phyloP scores from a whole-genome alignment of 2,329 filamentous ascomycete genomes.

The Pseudogymnoascus sp. region DNA sequence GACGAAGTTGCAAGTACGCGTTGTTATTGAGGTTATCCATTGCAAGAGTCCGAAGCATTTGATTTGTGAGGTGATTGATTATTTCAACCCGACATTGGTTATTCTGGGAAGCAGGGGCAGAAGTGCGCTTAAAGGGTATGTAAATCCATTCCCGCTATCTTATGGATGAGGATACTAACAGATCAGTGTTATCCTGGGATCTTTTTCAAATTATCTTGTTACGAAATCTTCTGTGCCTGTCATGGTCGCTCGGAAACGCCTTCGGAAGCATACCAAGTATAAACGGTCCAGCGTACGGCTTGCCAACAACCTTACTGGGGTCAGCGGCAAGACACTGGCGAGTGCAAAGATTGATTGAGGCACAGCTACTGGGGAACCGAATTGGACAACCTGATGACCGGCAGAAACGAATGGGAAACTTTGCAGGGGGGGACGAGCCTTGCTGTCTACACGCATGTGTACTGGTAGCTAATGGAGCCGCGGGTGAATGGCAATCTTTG shows the following conservation, averaged over 20 bases:
- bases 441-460: neutral
- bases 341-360: constrained; percentile 61
- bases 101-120: constrained; percentile 86
- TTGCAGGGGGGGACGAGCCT: neutral
- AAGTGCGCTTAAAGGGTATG: constrained; percentile 83
- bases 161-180: neutral
- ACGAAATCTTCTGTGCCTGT: constrained; percentile 95
- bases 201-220: constrained; percentile 94
- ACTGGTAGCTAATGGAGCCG: neutral
- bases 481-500: neutral
- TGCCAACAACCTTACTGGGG: constrained; percentile 72
- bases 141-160: neutral
- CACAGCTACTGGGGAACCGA: neutral
- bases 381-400: neutral
- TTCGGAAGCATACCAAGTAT: constrained; percentile 79
- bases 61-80: constrained; percentile 94
- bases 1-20: constrained; percentile 83
- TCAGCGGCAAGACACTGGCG: constrained; percentile 55
- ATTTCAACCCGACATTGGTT: constrained; percentile 81
- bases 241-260: constrained; percentile 90
- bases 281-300: constrained; percentile 62
- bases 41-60: constrained; percentile 97
- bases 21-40: constrained; percentile 93
- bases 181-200: constrained; percentile 77
- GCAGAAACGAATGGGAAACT: neutral